Conservation (phyloP, 1,284 basidiomycete species). For the Tremellales sp. region DNA sequence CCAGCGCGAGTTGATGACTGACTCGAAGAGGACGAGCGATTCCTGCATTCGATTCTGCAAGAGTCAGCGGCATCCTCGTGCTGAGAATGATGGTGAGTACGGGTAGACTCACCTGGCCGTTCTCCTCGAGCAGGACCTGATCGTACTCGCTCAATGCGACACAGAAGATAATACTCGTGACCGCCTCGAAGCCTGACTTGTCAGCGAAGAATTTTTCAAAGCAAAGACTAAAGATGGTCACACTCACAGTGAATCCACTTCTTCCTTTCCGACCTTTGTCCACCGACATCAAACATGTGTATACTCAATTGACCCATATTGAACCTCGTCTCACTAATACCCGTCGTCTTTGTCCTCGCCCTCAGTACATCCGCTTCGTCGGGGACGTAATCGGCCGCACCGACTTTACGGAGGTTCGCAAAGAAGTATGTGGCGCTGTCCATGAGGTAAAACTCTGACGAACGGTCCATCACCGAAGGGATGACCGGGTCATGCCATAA, state of each 20-base stretch:
- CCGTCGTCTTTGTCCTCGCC: slow-evolving; percentile 85
- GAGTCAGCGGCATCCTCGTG: background rate
- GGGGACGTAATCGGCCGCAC: slow-evolving; percentile 72
- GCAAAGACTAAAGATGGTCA: background rate
- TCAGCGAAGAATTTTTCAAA: background rate
- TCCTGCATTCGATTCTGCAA: slow-evolving; percentile 95
- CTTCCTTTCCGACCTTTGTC: slow-evolving; percentile 86
- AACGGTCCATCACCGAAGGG: slow-evolving; percentile 76
- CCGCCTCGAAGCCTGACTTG: slow-evolving; percentile 71
- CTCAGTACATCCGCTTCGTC: slow-evolving; percentile 84
- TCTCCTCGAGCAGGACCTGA: slow-evolving; percentile 75
- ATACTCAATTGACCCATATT: slow-evolving; percentile 53
- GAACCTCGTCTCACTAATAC: slow-evolving; percentile 82
- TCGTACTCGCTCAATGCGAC: slow-evolving; percentile 93
- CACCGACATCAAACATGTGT: slow-evolving; percentile 87
- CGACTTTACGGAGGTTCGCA: slow-evolving; percentile 75
- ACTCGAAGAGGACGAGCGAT: slow-evolving; percentile 87
- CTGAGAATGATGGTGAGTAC: background rate
- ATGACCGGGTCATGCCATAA: slow-evolving; percentile 92
- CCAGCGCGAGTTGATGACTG: slow-evolving; percentile 96
- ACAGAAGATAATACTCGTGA: slow-evolving; percentile 93
- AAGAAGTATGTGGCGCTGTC: slow-evolving; percentile 95
- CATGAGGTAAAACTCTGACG: slow-evolving; percentile 92
- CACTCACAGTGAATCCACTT: slow-evolving; percentile 85
- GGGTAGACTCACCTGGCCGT: slow-evolving; percentile 49